Evolutionary conservation across 2,329 filamentous ascomycete species (phyloP), one percentile per base, ranked within the genome.

Genomic region (Xylaria digitata): DNA sequence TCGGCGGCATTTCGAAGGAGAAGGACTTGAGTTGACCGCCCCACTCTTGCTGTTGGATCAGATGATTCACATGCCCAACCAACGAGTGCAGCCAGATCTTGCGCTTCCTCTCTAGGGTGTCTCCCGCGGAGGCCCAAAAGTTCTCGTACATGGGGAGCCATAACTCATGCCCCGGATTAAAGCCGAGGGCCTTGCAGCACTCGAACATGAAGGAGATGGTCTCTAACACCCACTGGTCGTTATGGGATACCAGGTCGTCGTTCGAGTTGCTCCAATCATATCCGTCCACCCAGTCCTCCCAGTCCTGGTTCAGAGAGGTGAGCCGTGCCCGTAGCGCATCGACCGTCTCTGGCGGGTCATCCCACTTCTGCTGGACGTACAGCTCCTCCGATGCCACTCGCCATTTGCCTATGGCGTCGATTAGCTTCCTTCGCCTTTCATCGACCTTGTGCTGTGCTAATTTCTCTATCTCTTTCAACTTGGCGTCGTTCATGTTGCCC

Each of bases 61-160:
- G n/a, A 0, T 8, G 1, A 7, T 66, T 66, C 2, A 66, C 21
- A 9, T 40, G 9, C 3, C 6, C 19, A 9, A 66, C 13, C 19
- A 63, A 40, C 8, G 6, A 1, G 32, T 50, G 21, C 7, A 69
- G 4, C 59, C 59, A 69, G 9, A 58, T 15, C 23, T 4, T 9
- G 52, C 66, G 63, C 60, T 58, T 66, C 40, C 11, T n/a, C 9
- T 19, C 30, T 1, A 69, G n/a, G 6, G 50, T 53, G 45, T 4
- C 3, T 6, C 60, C 63, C 4, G 37, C 1, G 2, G 23, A 13
- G 15, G 7, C 0, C 63, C 63, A 69, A 40, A 69, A 69, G 42
- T 2, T 19, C 0, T 49, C n/a, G 32, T 54, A 21, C 56, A 63
- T 61, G 2, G 34, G 6, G 19, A 7, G 2, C 58, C 55, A 68